Evolutionary conservation across 306 rosid species (phyloP).

Genomic region (Cucumis sativus): DNA sequence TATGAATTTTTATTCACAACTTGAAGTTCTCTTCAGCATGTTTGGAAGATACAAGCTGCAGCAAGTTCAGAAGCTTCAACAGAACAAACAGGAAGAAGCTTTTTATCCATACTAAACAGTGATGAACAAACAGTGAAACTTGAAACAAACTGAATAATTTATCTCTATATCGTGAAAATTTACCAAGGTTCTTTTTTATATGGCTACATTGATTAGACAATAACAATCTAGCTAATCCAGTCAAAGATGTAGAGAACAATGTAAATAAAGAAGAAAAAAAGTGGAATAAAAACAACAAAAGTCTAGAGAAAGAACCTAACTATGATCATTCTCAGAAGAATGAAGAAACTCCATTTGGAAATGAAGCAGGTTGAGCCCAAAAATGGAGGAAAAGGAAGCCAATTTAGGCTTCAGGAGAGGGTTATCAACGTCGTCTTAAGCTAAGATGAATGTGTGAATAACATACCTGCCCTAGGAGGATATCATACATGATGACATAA

Average conservation of each 20-base stretch:
- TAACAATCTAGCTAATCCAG: conserved; percentile 5
- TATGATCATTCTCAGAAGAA: conserved; percentile 1
- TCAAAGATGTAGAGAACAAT: background rate
- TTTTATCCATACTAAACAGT: background rate
- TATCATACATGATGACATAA: conserved; percentile 65
- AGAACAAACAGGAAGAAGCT: background rate
- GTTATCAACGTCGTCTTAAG: background rate
- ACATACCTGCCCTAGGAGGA: conserved; percentile 77
- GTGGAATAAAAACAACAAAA: background rate
- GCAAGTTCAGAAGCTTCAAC: background rate
- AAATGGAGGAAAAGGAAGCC: background rate
- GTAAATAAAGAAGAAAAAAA: background rate
- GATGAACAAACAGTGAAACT: background rate
- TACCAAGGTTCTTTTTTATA: background rate
- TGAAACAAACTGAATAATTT: background rate
- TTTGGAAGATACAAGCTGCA: background rate
- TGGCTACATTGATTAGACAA: conserved; percentile 1
- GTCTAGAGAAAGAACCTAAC: background rate
- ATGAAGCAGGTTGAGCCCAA: background rate
- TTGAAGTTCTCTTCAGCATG: background rate
- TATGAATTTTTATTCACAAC: background rate
- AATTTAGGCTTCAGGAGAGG: conserved; percentile 41
- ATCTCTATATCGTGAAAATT: conserved; percentile 4
- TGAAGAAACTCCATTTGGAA: background rate
- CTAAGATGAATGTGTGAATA: background rate